Conservation (phyloP, 139 green algal species). For the Haematococcus lacustris region DNA sequence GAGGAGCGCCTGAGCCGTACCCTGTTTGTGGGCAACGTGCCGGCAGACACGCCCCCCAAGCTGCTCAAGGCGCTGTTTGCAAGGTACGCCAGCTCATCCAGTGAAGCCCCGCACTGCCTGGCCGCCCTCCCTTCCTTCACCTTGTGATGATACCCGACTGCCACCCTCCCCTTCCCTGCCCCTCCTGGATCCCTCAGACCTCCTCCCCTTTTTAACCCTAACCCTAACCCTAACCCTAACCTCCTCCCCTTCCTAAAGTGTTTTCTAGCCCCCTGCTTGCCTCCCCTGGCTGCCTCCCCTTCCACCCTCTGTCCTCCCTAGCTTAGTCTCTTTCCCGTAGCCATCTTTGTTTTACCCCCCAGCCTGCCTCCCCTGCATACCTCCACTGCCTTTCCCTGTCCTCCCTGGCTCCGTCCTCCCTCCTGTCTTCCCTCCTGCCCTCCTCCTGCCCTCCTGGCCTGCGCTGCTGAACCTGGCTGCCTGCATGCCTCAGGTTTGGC, state of each 20-base stretch:
- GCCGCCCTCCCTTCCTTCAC: neutral
- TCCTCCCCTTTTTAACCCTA: neutral
- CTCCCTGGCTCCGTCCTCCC: neutral
- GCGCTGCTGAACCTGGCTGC: neutral
- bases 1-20: slow-evolving; percentile 59
- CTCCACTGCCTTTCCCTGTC: neutral
- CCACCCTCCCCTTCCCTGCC: neutral
- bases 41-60: slow-evolving; percentile 46
- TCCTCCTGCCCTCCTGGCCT: neutral
- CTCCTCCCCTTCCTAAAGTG: neutral
- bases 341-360: neutral
- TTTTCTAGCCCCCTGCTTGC: no score
- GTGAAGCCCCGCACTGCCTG: neutral
- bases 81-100: slow-evolving; percentile 11
- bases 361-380: neutral
- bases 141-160: neutral
- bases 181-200: neutral
- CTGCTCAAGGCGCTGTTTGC: slow-evolving; percentile 51
- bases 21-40: slow-evolving; percentile 90
- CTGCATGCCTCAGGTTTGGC: slow-evolving; percentile 39
- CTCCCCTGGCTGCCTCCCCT: no score
- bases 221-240: neutral
- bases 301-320: neutral
- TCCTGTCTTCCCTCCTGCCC: neutral
- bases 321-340: neutral